phyloP scores from a whole-genome alignment of 1,139 yeast genomes.

The Hyphopichia khmerensis region DNA sequence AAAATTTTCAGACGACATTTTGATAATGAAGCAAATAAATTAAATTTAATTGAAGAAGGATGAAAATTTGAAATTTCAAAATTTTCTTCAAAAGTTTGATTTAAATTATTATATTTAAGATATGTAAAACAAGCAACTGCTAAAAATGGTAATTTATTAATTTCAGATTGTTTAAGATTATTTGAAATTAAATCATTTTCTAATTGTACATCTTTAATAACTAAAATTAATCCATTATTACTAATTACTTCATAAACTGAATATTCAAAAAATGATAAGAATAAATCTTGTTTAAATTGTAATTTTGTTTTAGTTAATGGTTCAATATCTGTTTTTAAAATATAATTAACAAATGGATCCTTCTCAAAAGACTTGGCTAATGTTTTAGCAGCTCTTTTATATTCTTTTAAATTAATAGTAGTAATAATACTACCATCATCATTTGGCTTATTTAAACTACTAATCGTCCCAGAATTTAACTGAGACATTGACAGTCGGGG shows the following conservation, averaged over 20 bases:
- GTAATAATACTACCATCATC: no score
- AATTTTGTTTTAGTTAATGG: constrained; percentile 19
- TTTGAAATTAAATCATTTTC: constrained; percentile 11
- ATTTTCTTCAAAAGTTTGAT: constrained; percentile 24
- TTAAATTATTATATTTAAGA: constrained; percentile 23
- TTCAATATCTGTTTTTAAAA: constrained; percentile 30
- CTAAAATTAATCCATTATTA: constrained; percentile 32
- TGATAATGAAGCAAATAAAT: constrained; percentile 32
- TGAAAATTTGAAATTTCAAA: constrained; percentile 16
- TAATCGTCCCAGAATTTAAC: constrained; percentile 13
- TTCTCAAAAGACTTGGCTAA: constrained; percentile 36
- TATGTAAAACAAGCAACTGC: constrained; percentile 42
- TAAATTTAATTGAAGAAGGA: constrained; percentile 32
- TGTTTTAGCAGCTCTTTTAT: constrained; percentile 40
- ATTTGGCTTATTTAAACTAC: no score
- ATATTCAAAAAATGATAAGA: constrained; percentile 37
- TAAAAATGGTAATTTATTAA: constrained; percentile 24
- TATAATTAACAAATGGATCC: constrained; percentile 43
- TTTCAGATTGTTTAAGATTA: constrained; percentile 2
- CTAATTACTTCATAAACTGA: constrained; percentile 36
- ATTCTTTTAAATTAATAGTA: constrained; percentile 22
- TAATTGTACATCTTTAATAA: constrained; percentile 34
- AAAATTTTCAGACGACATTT: constrained; percentile 35
- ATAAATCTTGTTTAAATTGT: constrained; percentile 32
- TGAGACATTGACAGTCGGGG: constrained; percentile 49